Evolutionary conservation across 2,329 filamentous ascomycete genomes (phyloP), one percentile per base, ranked within the genome.

Genomic region (Colletotrichum caudatum): DNA sequence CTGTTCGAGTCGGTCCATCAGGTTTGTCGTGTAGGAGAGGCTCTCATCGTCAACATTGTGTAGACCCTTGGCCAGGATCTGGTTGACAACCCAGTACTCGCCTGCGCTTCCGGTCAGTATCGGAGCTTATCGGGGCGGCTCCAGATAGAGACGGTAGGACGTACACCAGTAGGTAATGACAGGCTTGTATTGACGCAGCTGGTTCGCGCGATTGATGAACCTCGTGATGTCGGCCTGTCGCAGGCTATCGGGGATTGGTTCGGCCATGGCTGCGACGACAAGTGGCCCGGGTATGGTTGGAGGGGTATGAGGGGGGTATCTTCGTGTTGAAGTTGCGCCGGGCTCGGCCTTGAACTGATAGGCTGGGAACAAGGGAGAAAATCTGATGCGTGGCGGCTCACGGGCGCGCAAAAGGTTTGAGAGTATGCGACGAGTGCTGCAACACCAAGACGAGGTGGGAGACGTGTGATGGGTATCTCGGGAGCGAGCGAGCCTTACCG

Each of bases 91-190:
- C 87, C 94, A 96, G 81, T 96, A 97, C 78, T 97, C 92, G 81
- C 93, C 94, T 96, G 66, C 50, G 29, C 14, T 39, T 33, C 26
- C 8, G 26, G 46, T 70, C 57, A 66, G 70, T 29, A 58, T 60
- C 29, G 16, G 37, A 48, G 44, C 29, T 37, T 33, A 33, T 50
- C 26, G 48, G 39, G 20, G 8, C 23, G 61, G n/a, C 41, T n/a
- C 23, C 11, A 23, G 2, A 3, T 11, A 44, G 29, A 61, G 65
- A 41, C 64, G 29, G 44, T 12, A 41, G 12, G 29, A 88, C 92
- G 78, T 88, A 97, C 95, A 96, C 94, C 95, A 98, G 82, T 98
- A 99, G 74, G 95, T 88, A 76, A 98, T 89, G 71, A 96, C 93
- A 11, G 96, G 96, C 82, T 95, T 96, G 78, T 91, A 89, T 71